A percentile compares a stretch with the other conserved stretches of the same genome.
Evolutionary conservation across 2,329 filamentous ascomycete genomes (phyloP).

Genomic region (Claviceps capensis): DNA sequence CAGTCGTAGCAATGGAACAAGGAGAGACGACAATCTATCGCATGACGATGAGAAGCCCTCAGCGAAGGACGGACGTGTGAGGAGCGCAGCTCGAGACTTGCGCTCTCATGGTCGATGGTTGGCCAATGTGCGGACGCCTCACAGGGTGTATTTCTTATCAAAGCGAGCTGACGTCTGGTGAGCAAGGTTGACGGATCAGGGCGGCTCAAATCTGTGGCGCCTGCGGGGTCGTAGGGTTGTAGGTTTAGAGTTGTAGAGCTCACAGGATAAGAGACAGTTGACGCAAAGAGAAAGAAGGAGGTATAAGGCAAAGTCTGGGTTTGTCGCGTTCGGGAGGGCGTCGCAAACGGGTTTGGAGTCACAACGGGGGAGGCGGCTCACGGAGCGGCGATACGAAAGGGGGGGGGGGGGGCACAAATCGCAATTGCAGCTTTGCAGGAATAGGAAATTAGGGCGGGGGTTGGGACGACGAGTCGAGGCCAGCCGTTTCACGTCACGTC

Average conservation of each 20-base stretch:
- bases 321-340: background rate
- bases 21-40: background rate
- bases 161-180: background rate
- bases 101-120: constrained; percentile 1
- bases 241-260: background rate
- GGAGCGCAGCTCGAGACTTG: background rate
- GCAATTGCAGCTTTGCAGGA: background rate
- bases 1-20: background rate
- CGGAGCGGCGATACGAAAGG: background rate
- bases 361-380: background rate
- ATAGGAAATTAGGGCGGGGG: background rate
- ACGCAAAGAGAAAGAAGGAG: background rate
- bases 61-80: constrained; percentile 3
- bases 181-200: no score
- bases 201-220: no score
- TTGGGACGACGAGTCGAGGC: background rate
- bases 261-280: background rate
- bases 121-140: background rate
- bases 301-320: no score
- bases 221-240: background rate
- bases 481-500: constrained; percentile 1
- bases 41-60: constrained; percentile 2
- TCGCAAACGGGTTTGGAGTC: background rate
- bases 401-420: background rate
- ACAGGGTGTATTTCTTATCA: background rate